Evolutionary conservation across 495 filamentous ascomycete genomes (phyloP), one percentile per base, ranked within the genome.

Genomic region (Neurospora sp.): DNA sequence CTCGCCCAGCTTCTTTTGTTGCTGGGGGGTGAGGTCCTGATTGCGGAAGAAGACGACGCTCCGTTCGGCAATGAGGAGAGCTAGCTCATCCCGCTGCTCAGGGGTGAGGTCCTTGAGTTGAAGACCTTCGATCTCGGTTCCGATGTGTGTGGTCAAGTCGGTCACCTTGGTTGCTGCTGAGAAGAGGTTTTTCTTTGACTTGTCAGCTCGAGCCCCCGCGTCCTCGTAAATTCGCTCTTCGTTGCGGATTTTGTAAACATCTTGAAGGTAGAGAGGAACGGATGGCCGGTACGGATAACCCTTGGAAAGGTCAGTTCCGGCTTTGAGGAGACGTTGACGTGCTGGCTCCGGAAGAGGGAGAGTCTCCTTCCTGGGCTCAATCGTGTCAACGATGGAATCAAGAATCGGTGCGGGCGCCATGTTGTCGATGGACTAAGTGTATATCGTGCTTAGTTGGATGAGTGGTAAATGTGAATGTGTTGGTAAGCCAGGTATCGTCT

Each of bases 41-140:
- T 92, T 85, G 6, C 92, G 85, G 83, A 93, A 91, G 80, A 94
- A 93, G 40, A 93, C 91, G 12, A 94, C 91, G 72, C 90, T 91
- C 39, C 92, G 82, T 79, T 92, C 90, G 4, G 91, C 90, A 73
- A 93, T 90, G 71, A 93, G 79, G 38, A 93, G 81, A 0, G 87
- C 91, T n/a, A 93, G 81, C 76, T 93, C 91, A 77, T 92, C 90
- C 71, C 85, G 89, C 72, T 92, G 90, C 79, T 89, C 85, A 66
- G 88, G 82, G 0, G 88, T 91, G 41, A 92, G 81, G 72, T 92
- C 90, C 72, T 91, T 92, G 37, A 92, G 79, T 70, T 93, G 90
- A 10, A 92, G 75, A 0, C 90, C 91, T 18, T 90, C 88, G 71
- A 92, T 90, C 75, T 93, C 90, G 4, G 90, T 92, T 14, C 91